These are phyloP conservation scores for Neofusicoccum kwambonambiense DNA, from an alignment of 2,329 filamentous ascomycete genomes.

Conservation along the genomic window DNA sequence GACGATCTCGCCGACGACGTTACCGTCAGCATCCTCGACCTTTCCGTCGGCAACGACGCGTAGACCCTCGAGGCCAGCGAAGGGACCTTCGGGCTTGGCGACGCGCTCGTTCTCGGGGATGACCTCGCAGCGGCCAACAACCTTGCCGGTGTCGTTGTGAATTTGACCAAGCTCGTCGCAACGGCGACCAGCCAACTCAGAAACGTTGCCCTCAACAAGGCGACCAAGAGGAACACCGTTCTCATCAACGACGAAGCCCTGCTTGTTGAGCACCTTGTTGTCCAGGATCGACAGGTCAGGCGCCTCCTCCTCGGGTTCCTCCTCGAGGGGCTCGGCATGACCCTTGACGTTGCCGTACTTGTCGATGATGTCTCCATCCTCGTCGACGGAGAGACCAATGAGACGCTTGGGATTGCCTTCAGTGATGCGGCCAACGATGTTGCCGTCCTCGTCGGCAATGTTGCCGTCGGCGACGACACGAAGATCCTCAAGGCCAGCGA, in stretches of 20 bases:
- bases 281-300: constrained; percentile 47
- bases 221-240: constrained; percentile 55
- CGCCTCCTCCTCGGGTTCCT: constrained; percentile 44
- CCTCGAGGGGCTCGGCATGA: constrained; percentile 56
- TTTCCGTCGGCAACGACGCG: constrained; percentile 49
- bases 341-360: constrained; percentile 62
- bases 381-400: constrained; percentile 58
- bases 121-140: constrained; percentile 67
- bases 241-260: constrained; percentile 50
- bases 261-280: constrained; percentile 51
- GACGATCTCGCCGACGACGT: constrained; percentile 54
- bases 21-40: constrained; percentile 51
- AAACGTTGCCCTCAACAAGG: constrained; percentile 64
- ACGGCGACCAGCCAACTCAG: constrained; percentile 65
- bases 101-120: constrained; percentile 65
- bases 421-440: constrained; percentile 53
- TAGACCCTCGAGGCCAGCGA: constrained; percentile 50
- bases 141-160: constrained; percentile 67
- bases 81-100: constrained; percentile 50
- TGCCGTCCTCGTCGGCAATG: constrained; percentile 51
- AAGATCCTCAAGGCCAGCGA: constrained; percentile 50
- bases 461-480: constrained; percentile 49
- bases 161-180: constrained; percentile 70
- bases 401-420: constrained; percentile 62
- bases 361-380: constrained; percentile 63